Conservation (phyloP, 306 rosid species). For the Luffa acutangula region DNA sequence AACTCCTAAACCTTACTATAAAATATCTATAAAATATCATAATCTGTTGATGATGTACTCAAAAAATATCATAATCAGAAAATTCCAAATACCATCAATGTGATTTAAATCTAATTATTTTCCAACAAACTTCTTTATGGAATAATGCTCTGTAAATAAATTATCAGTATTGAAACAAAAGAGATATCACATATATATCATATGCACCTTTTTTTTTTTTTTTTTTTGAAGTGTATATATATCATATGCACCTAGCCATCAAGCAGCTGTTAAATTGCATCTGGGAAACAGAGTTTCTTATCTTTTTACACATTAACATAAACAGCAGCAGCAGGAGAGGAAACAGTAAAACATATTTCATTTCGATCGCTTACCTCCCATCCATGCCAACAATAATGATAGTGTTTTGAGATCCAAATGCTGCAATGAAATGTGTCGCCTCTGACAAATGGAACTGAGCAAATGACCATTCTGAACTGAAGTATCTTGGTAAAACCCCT, state of each 20-base stretch:
- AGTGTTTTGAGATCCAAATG: conserved; percentile 76
- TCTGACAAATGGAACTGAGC: conserved; percentile 80
- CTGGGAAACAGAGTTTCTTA: neutral
- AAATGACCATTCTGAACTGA: conserved; percentile 99
- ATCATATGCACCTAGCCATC: neutral
- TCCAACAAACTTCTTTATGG: neutral
- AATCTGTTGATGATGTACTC: neutral
- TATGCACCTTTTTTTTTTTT: neutral
- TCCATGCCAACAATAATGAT: conserved; percentile 65
- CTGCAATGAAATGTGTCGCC: conserved; percentile 55
- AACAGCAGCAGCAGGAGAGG: neutral
- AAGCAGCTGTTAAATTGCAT: neutral
- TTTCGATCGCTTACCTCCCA: conserved; percentile 57
- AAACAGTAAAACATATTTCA: neutral
- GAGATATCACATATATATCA: neutral
- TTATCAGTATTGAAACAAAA: neutral
- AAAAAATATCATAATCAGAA: neutral
- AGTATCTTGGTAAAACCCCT: conserved; percentile 93
- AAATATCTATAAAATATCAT: neutral
- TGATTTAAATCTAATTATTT: too few relatives aligned
- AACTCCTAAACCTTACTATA: neutral
- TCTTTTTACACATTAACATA: neutral
- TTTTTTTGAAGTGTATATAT: too few relatives aligned
- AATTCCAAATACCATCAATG: neutral
- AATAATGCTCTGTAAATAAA: neutral